Evolutionary conservation across 2,329 filamentous ascomycete species (phyloP).

Genomic region (Sclerotinia nivalis): DNA sequence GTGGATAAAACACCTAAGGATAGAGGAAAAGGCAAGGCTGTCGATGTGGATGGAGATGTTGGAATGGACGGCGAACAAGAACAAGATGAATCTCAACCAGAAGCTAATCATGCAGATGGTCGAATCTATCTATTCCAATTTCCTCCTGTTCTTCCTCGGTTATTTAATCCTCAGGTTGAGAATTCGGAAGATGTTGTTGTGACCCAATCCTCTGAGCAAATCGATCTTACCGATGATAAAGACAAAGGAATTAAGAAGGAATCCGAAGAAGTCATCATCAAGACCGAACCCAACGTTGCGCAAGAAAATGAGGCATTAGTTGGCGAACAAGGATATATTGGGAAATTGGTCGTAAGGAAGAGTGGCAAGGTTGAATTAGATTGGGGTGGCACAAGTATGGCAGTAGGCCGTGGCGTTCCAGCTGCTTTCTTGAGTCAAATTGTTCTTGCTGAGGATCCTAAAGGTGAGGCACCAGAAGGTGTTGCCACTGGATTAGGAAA

Average conservation of each 20-base stretch:
- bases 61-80: conserved; percentile 32
- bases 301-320: conserved; percentile 33
- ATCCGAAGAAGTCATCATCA: conserved; percentile 30
- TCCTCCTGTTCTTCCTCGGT: conserved; percentile 60
- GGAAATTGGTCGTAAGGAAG: conserved; percentile 59
- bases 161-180: conserved; percentile 42
- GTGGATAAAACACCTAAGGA: conserved; percentile 40
- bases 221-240: conserved; percentile 32
- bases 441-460: conserved; percentile 50
- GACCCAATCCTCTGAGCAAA: conserved; percentile 26
- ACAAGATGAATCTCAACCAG: conserved; percentile 27
- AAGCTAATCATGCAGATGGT: conserved; percentile 46
- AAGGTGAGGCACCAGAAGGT: conserved; percentile 44
- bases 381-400: conserved; percentile 60
- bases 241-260: conserved; percentile 31
- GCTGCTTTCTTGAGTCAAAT: conserved; percentile 60
- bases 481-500: conserved; percentile 62
- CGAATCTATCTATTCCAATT: conserved; percentile 66
- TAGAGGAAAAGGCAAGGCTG: conserved; percentile 39
- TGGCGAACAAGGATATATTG: conserved; percentile 57
- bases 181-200: conserved; percentile 46
- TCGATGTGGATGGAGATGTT: conserved; percentile 46
- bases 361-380: conserved; percentile 63
- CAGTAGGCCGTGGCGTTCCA: conserved; percentile 53
- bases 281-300: conserved; percentile 18